Evolutionary conservation across 2,329 filamentous ascomycete species (phyloP), one percentile per base, ranked within the genome.

Genomic region (Cryphonectria naterciae): DNA sequence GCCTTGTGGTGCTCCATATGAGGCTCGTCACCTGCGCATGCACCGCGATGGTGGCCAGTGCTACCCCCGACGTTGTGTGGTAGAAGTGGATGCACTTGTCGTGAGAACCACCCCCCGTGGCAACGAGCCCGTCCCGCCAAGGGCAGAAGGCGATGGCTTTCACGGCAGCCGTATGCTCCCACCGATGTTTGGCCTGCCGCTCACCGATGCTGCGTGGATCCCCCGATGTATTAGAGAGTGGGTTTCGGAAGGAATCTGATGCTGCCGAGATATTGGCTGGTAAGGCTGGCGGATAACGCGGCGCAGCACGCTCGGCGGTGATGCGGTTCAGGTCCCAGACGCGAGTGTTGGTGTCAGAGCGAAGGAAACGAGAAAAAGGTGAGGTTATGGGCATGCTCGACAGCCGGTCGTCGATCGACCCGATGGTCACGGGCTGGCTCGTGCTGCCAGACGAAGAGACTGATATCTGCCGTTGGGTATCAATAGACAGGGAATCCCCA

Each of bases 61-160:
- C 90, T 2, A 93, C 89, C 5, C 95, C 96, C 0, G 94, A 95
- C 28, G 87, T 86, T 0, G 93, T 92, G 80, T 98, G 95, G 80
- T 92, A 98, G 83, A 99, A 99, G 81, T 97, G 95, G 70, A 99
- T 97, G 79, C 94, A 94, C 76, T 94, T 93, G 82, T 99, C 95
- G 77, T 97, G 97, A 62, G 93, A 95, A 35, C 96, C 96, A 54
- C 96, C 95, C 3, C 96, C 94, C 1, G 95, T 97, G 19, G 96
- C 96, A 54, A 99, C 82, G 5, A 99, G 86, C 4, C 92, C 92
- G 35, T 92, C 89, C 70, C 95, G 92, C 95, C 95, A 99, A 0
- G 96, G 95, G 74, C 95, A 97, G 81, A 98, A 98, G 1, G 96
- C 94, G 75, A 98, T 96, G 43, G 96, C 96, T 81, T 99, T 99